A percentile compares a stretch with the other conserved stretches of the same genome.
phyloP scores from a whole-genome alignment of 2,329 filamentous ascomycete species.

The Penicillium aurantiogriseum region DNA sequence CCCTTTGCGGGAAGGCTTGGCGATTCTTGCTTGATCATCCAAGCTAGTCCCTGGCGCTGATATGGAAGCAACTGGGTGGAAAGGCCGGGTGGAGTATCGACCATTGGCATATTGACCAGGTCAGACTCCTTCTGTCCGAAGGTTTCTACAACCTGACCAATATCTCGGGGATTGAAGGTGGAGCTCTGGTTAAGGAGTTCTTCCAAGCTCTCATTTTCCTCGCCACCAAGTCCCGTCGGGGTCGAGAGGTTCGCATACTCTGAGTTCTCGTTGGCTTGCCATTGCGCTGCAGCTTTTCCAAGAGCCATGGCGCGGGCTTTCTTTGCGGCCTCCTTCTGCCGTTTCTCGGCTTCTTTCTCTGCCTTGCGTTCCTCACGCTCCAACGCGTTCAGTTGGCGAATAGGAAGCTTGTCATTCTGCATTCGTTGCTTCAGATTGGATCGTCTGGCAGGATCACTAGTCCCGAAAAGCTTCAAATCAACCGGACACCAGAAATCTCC shows the following conservation, averaged over 20 bases:
- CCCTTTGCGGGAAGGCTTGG: constrained; percentile 62
- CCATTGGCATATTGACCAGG: constrained; percentile 69
- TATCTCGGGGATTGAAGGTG: constrained; percentile 64
- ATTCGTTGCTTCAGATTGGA: constrained; percentile 60
- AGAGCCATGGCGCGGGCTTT: constrained; percentile 27
- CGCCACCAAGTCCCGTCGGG: constrained; percentile 25
- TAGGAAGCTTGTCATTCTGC: constrained; percentile 63
- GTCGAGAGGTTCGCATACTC: constrained; percentile 40
- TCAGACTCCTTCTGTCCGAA: constrained; percentile 70
- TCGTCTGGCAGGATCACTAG: constrained; percentile 55
- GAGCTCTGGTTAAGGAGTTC: constrained; percentile 66
- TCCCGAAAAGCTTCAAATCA: constrained; percentile 66
- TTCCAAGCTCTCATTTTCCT: constrained; percentile 51
- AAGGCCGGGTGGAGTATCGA: constrained; percentile 64
- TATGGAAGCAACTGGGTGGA: constrained; percentile 72
- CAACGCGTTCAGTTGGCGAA: constrained; percentile 52
- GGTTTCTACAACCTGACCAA: constrained; percentile 64
- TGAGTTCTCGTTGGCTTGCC: constrained; percentile 26
- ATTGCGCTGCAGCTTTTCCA: constrained; percentile 26
- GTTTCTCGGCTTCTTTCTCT: constrained; percentile 54
- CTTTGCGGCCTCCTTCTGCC: constrained; percentile 42
- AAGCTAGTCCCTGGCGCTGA: constrained; percentile 74
- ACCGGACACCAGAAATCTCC: constrained; percentile 70
- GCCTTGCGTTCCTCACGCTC: constrained; percentile 49
- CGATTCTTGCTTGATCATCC: constrained; percentile 75